phyloP scores from a whole-genome alignment of 108 stramenopile species.

The Nitzschia palea region DNA sequence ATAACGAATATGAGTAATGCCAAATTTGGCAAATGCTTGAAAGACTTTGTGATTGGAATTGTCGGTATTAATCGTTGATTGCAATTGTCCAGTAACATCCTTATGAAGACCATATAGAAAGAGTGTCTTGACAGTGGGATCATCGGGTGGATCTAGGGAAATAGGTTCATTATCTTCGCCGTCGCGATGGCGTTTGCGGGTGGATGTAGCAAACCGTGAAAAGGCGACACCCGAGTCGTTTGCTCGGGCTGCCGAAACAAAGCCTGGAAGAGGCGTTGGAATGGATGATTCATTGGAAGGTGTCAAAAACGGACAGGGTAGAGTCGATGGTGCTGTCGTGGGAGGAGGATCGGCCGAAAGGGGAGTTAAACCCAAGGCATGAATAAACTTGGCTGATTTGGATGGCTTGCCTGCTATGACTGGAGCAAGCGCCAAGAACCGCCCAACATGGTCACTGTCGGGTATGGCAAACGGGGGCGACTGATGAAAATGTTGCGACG shows the following conservation, averaged over 20 bases:
- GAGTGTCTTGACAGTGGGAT: constrained; percentile 61
- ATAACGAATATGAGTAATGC: constrained; percentile 47
- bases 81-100: constrained; percentile 63
- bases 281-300: background rate
- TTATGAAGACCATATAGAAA: constrained; percentile 81
- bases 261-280: background rate
- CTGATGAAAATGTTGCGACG: constrained; percentile 38
- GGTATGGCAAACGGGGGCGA: constrained; percentile 47
- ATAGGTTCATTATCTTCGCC: constrained; percentile 27
- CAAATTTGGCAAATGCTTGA: constrained; percentile 60
- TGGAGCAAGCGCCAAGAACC: constrained; percentile 69
- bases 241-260: background rate
- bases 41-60: constrained; percentile 35
- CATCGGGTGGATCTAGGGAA: constrained; percentile 39
- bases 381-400: constrained; percentile 75
- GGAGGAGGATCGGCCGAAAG: constrained; percentile 35
- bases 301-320: constrained; percentile 62
- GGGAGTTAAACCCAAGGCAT: constrained; percentile 84
- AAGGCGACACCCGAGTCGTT: background rate
- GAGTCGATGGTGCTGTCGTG: constrained; percentile 29
- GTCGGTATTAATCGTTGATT: constrained; percentile 32
- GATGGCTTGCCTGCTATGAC: constrained; percentile 48
- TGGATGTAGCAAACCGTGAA: constrained; percentile 23
- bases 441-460: constrained; percentile 47
- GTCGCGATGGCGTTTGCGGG: constrained; percentile 37